Evolutionary conservation across 106 monocot species (phyloP).

Genomic region (Dendrobium officinale): DNA sequence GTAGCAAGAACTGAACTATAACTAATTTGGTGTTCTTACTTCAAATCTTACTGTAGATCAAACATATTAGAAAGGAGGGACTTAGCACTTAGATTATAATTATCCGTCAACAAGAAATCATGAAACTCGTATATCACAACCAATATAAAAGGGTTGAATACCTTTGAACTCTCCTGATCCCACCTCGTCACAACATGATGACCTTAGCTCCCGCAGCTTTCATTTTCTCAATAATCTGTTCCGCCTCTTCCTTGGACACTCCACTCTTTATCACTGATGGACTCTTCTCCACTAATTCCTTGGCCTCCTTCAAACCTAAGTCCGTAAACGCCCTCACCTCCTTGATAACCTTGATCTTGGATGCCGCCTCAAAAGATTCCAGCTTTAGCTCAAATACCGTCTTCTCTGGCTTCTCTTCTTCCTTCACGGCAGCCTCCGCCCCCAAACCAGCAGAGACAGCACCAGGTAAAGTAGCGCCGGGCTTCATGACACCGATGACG

Average conservation of each 20-base stretch:
- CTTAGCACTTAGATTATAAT: neutral
- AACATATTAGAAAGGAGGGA: neutral
- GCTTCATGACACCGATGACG: constrained; percentile 47
- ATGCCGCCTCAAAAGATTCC: constrained; percentile 72
- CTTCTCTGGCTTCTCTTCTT: constrained; percentile 70
- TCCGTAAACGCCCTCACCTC: constrained; percentile 82
- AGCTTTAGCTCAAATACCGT: constrained; percentile 91
- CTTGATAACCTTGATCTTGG: constrained; percentile 98
- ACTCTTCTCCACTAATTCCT: constrained; percentile 93
- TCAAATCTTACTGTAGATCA: neutral
- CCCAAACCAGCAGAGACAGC: constrained; percentile 8
- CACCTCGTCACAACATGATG: constrained; percentile 47
- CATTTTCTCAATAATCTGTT: constrained; percentile 81
- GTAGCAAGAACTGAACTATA: neutral
- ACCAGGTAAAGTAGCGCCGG: constrained; percentile 10
- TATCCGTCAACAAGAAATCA: neutral
- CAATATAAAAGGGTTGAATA: neutral
- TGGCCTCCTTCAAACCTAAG: constrained; percentile 94
- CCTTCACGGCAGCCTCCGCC: constrained; percentile 8
- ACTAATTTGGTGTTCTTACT: neutral
- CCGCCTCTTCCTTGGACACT: constrained; percentile 78
- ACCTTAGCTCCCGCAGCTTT: constrained; percentile 92
- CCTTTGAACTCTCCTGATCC: neutral
- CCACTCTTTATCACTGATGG: constrained; percentile 79
- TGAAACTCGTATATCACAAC: neutral